phyloP scores from a whole-genome alignment of 2,329 filamentous ascomycete species.

The Aureobasidium uvarum region DNA sequence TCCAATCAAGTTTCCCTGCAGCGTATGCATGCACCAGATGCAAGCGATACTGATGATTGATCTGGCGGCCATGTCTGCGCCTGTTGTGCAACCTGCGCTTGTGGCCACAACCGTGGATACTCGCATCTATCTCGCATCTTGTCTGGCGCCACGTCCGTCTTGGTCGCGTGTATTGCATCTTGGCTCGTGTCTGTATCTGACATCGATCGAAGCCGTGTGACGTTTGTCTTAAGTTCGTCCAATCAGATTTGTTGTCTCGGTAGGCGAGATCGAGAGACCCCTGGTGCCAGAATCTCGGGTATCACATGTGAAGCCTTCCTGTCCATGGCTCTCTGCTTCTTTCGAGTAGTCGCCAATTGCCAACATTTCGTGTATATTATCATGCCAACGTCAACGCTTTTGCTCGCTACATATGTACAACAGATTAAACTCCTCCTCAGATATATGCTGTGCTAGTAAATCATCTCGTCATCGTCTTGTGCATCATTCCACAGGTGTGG shows the following conservation, averaged over 20 bases:
- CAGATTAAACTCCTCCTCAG: neutral
- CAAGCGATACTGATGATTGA: neutral
- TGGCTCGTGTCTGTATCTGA: neutral
- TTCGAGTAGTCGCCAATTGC: neutral
- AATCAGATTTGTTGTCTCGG: neutral
- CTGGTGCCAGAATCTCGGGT: neutral
- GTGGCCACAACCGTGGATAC: neutral
- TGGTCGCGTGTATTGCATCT: neutral
- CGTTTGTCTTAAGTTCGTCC: neutral
- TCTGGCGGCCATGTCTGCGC: neutral
- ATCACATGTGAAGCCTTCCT: neutral
- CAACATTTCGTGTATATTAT: no score
- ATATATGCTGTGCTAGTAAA: conserved; percentile 1
- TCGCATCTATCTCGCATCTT: neutral
- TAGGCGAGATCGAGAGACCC: neutral
- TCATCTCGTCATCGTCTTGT: neutral
- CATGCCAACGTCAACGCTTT: neutral
- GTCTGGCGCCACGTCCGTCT: neutral
- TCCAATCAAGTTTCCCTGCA: neutral
- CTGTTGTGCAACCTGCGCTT: neutral
- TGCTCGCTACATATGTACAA: conserved; percentile 14
- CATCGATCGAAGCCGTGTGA: neutral
- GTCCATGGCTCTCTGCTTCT: neutral
- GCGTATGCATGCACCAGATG: neutral
- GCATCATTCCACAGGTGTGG: neutral